phyloP scores from a whole-genome alignment of 2,329 filamentous ascomycete genomes.

The Penicillium corylophilum region DNA sequence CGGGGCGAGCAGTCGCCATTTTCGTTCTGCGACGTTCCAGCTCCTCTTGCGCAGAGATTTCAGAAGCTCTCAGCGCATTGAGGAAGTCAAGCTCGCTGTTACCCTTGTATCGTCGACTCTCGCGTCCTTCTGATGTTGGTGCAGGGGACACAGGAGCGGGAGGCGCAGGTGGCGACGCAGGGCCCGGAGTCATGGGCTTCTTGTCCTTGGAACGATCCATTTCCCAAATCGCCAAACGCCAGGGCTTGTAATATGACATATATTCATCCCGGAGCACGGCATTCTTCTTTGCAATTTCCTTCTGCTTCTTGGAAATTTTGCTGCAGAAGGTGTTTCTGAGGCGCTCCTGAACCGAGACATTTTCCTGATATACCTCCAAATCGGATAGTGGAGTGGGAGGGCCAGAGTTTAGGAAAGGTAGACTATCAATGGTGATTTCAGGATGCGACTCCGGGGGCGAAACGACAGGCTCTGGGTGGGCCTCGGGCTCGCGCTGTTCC shows the following conservation, averaged over 20 bases:
- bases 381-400: conserved; percentile 47
- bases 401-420: conserved; percentile 47
- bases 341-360: conserved; percentile 36
- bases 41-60: conserved; percentile 50
- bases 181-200: conserved; percentile 37
- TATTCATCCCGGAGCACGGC: conserved; percentile 42
- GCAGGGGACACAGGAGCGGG: conserved; percentile 32
- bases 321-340: conserved; percentile 40
- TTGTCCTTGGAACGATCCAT: conserved; percentile 44
- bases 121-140: conserved; percentile 33
- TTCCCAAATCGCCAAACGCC: conserved; percentile 45
- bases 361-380: conserved; percentile 46
- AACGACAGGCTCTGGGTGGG: conserved; percentile 7
- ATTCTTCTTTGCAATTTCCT: conserved; percentile 40
- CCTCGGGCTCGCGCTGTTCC: conserved; percentile 1
- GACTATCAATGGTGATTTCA: conserved; percentile 40
- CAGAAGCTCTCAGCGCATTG: conserved; percentile 48
- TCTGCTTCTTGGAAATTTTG: conserved; percentile 41
- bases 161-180: conserved; percentile 36
- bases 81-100: conserved; percentile 52
- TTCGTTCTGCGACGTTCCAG: conserved; percentile 45
- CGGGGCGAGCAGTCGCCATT: conserved; percentile 45
- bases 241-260: conserved; percentile 43
- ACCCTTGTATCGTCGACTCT: conserved; percentile 46
- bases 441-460: conserved; percentile 11